Base-by-base conservation (phyloP, 2,329 filamentous ascomycete species). In the Paecilomyces variotii region DNA sequence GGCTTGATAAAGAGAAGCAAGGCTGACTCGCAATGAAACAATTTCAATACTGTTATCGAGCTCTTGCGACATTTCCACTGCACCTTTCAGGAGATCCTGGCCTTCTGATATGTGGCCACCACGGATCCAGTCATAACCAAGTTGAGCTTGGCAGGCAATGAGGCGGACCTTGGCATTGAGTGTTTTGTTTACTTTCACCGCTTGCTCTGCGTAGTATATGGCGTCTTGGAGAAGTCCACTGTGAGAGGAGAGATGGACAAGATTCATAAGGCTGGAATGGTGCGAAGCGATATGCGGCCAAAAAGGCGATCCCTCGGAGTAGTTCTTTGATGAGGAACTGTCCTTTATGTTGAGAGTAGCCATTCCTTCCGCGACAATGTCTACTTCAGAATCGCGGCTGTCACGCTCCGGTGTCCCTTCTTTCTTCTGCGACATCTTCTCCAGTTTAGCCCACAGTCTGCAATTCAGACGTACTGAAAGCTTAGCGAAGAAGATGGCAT, bases 161-260 rank as follows among this genome's bases (percentile, higher is more conserved):
- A 78, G 70, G 1, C 81, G 75, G 11, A 86, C 79, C 35, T 82
- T 79, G 0, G 88, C 86, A 54, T 82, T 79, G 7, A 89, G 83
- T n/a, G 82, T 84, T 59, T 82, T 80, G 25, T 90, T 90, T 60
- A 96, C 83, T 67, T 88, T 90, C 57, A 88, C 80, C 0, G 91
- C 91, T 66, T 94, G 89, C 64, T 97, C 88, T 1, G 88, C 87
- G 65, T 96, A 95, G 70, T 92, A 94, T 0, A 93, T 77, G 1
- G 93, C 93, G 71, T 97, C 93, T 60, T 90, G 87, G 63, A 91
- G 90, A 74, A 96, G 83, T 28, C 94, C 94, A 62, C 94, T 84
- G 63, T 96, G 88, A 0, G 88, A 85, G 65, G 92, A 96, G 1
- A 96, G 79, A 3, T 83, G 82, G 0, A 91, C 91, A 2, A 96